Base-by-base conservation (phyloP, 1,284 basidiomycete species). In the Nidula niveotomentosa region DNA sequence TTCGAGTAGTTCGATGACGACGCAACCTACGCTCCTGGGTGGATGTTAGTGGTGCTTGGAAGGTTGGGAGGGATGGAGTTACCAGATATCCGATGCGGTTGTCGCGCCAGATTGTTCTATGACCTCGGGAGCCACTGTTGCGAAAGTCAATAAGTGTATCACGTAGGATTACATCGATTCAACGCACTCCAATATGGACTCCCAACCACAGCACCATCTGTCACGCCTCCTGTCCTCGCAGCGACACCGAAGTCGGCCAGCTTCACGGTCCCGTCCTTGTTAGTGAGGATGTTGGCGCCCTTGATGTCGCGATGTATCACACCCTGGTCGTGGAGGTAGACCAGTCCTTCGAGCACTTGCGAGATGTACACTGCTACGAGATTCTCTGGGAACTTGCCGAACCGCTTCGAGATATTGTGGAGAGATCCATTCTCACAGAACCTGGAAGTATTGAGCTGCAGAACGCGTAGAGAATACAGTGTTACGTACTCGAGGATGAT, bases 261-360 rank as follows among this genome's bases (percentile, higher is more conserved):
- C 71, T 97, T 96, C 57, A 98, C 94, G 33, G 87, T 90, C n/a
- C 96, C 96, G 70, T 97, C 93, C 74, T 98, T 97, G 68, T 96
- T 97, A n/a, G 96, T 96, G 45, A 98, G 79, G 64, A 98, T 96
- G 64, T 98, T 98, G 12, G 96, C 95, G 41, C 95, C 96, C 71
- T 98, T 98, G 78, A 98, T 98, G 65, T 98, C 96, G n/a, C 96
- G 85, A 71, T 98, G 96, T 61, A 98, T 97, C 55, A 98, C 95
- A 78, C 95, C 96, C 75, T 96, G 94, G 62, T 97, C 95, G 68
- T 98, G 96, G 9, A 98, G 85, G 69, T 98, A 98, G 46, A 94
- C 87, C 17, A 98, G 80, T 1, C 95, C 95, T 66, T 96, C 91
- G 36, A 98, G 81, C 15, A 94, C 89, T 73, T 98, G 96, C 49